phyloP scores from a whole-genome alignment of 2,329 filamentous ascomycete genomes.

The Alternaria tenuissima region DNA sequence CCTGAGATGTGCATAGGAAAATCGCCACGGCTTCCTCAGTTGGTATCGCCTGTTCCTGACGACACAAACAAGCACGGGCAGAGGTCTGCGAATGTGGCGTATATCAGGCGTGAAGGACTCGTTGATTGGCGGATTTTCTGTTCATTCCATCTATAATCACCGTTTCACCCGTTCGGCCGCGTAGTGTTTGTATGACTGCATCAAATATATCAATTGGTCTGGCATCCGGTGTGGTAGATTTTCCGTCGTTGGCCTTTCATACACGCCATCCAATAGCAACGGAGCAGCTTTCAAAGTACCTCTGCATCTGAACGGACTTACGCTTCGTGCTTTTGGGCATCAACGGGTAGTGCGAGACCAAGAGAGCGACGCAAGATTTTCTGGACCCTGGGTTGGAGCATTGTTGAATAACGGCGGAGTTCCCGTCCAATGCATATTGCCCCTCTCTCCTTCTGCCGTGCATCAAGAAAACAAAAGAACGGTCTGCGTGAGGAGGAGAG shows the following conservation, averaged over 20 bases:
- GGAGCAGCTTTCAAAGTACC: not conserved
- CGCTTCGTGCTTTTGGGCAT: not conserved
- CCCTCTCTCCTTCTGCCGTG: not conserved
- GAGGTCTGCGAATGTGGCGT: not conserved
- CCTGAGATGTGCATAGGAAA: constrained; percentile 2
- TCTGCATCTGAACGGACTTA: not conserved
- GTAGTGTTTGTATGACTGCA: not conserved
- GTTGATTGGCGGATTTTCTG: not conserved
- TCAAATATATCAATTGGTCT: not conserved
- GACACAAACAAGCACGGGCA: not conserved
- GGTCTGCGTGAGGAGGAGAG: not conserved
- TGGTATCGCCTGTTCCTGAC: not conserved
- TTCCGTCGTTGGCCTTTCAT: not conserved
- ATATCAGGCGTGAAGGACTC: too few relatives aligned
- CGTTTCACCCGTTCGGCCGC: not conserved
- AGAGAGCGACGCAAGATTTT: not conserved
- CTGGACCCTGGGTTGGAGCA: not conserved
- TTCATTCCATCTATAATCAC: not conserved
- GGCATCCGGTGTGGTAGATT: not conserved
- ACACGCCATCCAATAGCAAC: not conserved
- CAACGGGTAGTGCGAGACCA: not conserved
- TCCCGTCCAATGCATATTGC: not conserved
- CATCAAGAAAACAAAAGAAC: not conserved
- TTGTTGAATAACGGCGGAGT: not conserved
- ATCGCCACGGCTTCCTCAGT: constrained; percentile 1